Evolutionary conservation across 768 basidiomycete species (phyloP).

Genomic region (Russula ochroleuca): DNA sequence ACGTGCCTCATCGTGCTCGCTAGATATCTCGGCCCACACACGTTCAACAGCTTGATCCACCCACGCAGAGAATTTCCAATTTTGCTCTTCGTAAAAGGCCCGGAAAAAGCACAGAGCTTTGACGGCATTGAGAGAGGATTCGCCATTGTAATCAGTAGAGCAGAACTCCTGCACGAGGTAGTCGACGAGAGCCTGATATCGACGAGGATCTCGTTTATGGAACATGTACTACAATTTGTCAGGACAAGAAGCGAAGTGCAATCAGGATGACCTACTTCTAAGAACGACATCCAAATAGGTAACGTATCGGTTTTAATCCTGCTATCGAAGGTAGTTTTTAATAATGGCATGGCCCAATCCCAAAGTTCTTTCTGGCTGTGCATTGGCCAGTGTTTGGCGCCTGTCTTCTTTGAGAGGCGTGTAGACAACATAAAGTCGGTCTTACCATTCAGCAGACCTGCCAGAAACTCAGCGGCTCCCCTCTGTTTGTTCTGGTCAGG

Average conservation of each 20-base stretch:
- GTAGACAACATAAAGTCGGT: background rate
- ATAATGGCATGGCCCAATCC: constrained; percentile 72
- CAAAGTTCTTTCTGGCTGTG: constrained; percentile 65
- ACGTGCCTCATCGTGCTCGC: constrained; percentile 75
- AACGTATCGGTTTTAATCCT: constrained; percentile 81
- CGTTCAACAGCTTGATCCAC: constrained; percentile 58
- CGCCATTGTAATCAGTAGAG: constrained; percentile 69
- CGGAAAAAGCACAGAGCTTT: constrained; percentile 66
- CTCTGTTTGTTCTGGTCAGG: constrained; percentile 84
- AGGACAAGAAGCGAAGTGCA: constrained; percentile 1
- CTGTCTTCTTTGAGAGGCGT: constrained; percentile 35
- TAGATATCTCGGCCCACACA: constrained; percentile 66
- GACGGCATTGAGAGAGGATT: constrained; percentile 76
- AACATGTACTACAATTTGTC: constrained; percentile 57
- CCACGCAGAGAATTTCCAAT: constrained; percentile 82
- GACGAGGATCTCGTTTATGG: constrained; percentile 75
- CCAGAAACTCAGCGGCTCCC: constrained; percentile 80
- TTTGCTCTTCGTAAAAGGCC: constrained; percentile 66
- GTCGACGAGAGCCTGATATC: constrained; percentile 75
- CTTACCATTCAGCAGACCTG: constrained; percentile 61
- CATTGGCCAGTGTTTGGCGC: constrained; percentile 83
- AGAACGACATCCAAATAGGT: constrained; percentile 71
- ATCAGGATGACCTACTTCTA: constrained; percentile 48
- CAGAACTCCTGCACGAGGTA: constrained; percentile 61
- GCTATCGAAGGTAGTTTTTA: constrained; percentile 60